These are phyloP conservation scores for Aurantiochytrium sp. DNA, from an alignment of 108 stramenopile species.

Conservation along the genomic window DNA sequence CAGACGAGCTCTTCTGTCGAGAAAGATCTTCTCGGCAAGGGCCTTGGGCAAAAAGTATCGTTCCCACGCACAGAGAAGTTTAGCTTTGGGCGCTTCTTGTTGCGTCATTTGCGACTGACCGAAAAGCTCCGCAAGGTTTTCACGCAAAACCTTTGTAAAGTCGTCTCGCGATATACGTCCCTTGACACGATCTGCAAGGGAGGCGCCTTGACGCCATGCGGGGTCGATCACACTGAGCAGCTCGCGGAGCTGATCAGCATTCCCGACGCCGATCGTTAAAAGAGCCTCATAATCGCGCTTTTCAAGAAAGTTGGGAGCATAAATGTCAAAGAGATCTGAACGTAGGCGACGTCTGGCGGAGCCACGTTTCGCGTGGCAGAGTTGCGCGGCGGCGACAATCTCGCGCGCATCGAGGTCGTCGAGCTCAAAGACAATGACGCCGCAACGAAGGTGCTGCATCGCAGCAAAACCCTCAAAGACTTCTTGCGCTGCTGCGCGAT, in stretches of 20 bases:
- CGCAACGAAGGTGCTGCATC: not conserved
- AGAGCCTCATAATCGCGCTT: not conserved
- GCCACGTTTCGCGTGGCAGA: not conserved
- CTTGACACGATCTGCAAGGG: not conserved
- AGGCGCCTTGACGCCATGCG: not conserved
- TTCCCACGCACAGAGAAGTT: not conserved
- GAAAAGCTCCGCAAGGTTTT: too few relatives aligned
- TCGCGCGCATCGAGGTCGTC: not conserved
- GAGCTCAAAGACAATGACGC: not conserved
- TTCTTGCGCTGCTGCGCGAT: not conserved
- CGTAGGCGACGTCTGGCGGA: not conserved
- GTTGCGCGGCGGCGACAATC: not conserved
- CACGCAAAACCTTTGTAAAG: not conserved
- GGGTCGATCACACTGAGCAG: not conserved
- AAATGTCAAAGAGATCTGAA: not conserved
- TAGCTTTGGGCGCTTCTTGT: too few relatives aligned
- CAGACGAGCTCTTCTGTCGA: not conserved
- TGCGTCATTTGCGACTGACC: too few relatives aligned
- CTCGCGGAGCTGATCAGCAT: not conserved
- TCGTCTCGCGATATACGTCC: not conserved
- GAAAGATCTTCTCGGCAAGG: not conserved
- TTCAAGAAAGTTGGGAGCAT: not conserved
- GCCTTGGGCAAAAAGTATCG: not conserved
- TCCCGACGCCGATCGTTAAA: not conserved
- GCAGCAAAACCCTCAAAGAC: not conserved